Conservation (phyloP, 345 rosid genomes). For the Lepidium didymum region DNA sequence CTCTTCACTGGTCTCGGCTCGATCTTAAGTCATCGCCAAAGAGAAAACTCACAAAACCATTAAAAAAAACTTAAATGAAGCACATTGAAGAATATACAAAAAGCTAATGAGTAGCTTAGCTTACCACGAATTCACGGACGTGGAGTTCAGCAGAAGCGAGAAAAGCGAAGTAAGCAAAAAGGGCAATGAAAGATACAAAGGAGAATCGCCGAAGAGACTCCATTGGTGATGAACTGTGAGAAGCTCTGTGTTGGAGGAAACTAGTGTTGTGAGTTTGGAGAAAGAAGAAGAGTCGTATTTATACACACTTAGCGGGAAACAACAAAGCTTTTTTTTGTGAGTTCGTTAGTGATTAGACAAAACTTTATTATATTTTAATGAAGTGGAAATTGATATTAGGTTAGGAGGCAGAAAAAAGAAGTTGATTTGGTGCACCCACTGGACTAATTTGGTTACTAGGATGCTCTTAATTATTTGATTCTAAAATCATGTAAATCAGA, state of each 20-base stretch:
- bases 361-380: not conserved
- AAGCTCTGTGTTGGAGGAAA: not conserved
- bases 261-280: slow-evolving; percentile 14
- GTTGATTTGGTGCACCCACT: slow-evolving; percentile 37
- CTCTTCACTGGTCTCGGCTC: slow-evolving; percentile 64
- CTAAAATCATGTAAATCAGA: not conserved
- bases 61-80: not conserved
- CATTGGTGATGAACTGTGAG: slow-evolving; percentile 9
- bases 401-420: slow-evolving; percentile 2
- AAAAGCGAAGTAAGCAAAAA: slow-evolving; percentile 17
- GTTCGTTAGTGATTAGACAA: slow-evolving; percentile 20
- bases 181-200: not conserved
- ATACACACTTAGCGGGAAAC: slow-evolving; percentile 21
- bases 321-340: slow-evolving; percentile 1
- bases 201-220: slow-evolving; percentile 13
- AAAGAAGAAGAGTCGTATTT: slow-evolving; percentile 9
- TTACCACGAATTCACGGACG: slow-evolving; percentile 31
- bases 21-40: slow-evolving; percentile 33
- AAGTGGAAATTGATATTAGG: slow-evolving; percentile 7
- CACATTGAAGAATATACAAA: not conserved
- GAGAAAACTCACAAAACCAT: no score
- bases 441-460: slow-evolving; percentile 20
- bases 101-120: not conserved
- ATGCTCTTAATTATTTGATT: not conserved
- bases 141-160: slow-evolving; percentile 31